phyloP scores from a whole-genome alignment of 140 eudicot species.

The Oenanthe javanica region DNA sequence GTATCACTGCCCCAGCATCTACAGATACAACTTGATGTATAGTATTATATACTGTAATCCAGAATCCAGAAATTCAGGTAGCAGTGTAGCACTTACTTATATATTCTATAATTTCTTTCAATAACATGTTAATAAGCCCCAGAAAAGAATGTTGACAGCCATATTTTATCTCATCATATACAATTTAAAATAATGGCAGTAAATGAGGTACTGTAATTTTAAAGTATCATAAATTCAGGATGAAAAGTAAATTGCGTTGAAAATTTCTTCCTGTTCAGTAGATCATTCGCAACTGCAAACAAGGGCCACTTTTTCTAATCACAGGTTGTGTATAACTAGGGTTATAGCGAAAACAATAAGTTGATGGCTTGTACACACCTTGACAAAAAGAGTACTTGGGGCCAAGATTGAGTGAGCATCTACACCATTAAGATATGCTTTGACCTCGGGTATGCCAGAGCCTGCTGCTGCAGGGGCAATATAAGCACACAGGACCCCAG shows the following conservation, averaged over 20 bases:
- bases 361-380: conserved; percentile 37
- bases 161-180: not conserved
- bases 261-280: not conserved
- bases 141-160: not conserved
- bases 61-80: not conserved
- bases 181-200: not conserved
- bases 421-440: conserved; percentile 92
- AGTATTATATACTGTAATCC: not conserved
- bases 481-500: conserved; percentile 81
- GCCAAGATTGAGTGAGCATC: conserved; percentile 96
- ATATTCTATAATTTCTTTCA: not conserved
- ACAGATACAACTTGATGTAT: not conserved
- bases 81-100: not conserved
- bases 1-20: not conserved
- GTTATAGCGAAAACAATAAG: not conserved
- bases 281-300: not conserved
- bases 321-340: not conserved
- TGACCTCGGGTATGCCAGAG: conserved; percentile 97
- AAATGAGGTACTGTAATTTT: not conserved
- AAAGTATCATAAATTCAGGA: not conserved
- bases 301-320: not conserved
- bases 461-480: conserved; percentile 99
- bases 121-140: not conserved
- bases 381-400: conserved; percentile 88
- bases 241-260: not conserved